Evolutionary conservation across 352 stramenopile genomes (phyloP), one percentile per base, ranked within the genome.

Genomic region (Discostella stelligera): DNA sequence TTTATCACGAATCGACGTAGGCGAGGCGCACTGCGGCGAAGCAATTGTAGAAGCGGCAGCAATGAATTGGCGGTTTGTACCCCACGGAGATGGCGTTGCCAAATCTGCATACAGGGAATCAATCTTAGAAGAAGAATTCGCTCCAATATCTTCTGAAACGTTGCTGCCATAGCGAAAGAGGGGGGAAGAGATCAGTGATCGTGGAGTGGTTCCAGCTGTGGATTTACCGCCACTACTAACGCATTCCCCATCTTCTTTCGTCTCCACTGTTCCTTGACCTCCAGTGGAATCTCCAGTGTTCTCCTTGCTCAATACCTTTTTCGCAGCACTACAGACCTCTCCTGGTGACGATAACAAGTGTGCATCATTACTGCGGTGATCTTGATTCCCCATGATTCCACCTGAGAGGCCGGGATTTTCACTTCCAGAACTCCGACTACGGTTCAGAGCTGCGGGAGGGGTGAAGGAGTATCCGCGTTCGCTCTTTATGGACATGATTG

Each of bases 391-490:
- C 16, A 13, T 6, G 7, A 25, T n/a, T 3, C 2, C 2, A 11
- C 37, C 37, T 44, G 37, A 44, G 1, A 16, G 16, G 4, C 46
- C 48, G n/a, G 18, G 23, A 14, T 23, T n/a, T n/a, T 16, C 21
- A 23, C 41, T 54, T 14, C 41, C 61, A 7, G 46, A 48, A 23
- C 61, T 58, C 5, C 27, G 16, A 27, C 32, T 54, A 0, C 64
- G 50, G 3, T 64, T 41, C 27, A 63, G 58, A 66, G 20, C 18
- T 18, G 25, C 32, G 37, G 30, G 52, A 60, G 58, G 25, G 21
- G 32, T 63, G 30, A 62, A 62, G 3, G 64, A 63, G 18, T 72
- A 64, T 48, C 64, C 64, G 3, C 64, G 64, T 23, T 72, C 64
- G 18, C 41, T 72, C 21, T 66, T 66, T 37, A 49, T 69, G 21